Evolutionary conservation across 352 stramenopile genomes (phyloP), one percentile per base, ranked within the genome.

Genomic region (Globisporangium nunn): DNA sequence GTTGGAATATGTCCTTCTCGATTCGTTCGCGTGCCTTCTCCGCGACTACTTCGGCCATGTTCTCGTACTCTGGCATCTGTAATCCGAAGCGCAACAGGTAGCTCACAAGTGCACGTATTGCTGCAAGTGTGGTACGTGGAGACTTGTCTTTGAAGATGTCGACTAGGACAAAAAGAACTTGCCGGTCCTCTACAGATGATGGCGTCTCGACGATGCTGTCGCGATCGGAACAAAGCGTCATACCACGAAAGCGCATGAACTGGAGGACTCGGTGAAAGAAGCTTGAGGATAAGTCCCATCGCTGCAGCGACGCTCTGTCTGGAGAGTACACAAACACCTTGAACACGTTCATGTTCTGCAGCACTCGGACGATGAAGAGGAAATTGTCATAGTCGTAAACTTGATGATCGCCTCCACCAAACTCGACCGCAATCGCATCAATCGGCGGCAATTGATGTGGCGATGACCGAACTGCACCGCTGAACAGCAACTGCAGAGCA

Each of bases 251-350:
- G 33, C 71, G 45, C 31, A 66, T 51, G 52, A 76, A 68, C 35
- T 67, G 62, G 14, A 90, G 67, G 5, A 87, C 54, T 0, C 58
- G 50, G 40, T 68, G 62, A 6, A 75, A 30, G 44, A 87, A 87
- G 1, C 41, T 14, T 1, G 67, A 56, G 12, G 68, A 60, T 30
- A 88, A 53, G 18, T 78, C 65, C 56, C 73, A 81, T 17, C 76
- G 66, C 18, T 30, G 29, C 46, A 64, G 64, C 6, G 8, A 15
- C 0, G 73, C 83, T 1, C 60, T 71, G 0, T 45, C 30, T 3
- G 79, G 63, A 0, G 66, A 70, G 60, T 87, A 87, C 37, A 68
- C 29, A 1, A 80, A 41, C 1, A 85, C 35, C 18, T 66, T 75
- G 15, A 85, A 64, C 1, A 53, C 52, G 15, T 59, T 59, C 3